phyloP scores from a whole-genome alignment of 2,329 filamentous ascomycete genomes.

The Arthrobotrys pseudoclavata region DNA sequence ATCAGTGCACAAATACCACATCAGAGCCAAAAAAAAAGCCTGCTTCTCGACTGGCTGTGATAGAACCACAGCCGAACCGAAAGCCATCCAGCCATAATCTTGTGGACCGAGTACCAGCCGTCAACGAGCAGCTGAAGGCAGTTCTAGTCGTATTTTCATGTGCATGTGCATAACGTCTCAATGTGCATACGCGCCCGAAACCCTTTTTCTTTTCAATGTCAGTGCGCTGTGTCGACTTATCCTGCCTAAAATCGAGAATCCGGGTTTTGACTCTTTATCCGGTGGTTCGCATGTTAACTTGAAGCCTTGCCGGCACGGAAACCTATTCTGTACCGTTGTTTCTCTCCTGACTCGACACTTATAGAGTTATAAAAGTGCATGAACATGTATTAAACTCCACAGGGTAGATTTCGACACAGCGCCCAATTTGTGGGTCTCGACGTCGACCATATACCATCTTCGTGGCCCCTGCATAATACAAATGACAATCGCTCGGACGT shows the following conservation, averaged over 20 bases:
- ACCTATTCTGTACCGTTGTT: conserved; percentile 15
- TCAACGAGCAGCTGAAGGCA: background rate
- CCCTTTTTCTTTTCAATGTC: conserved; percentile 35
- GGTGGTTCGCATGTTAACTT: conserved; percentile 3
- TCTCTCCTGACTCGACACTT: conserved; percentile 32
- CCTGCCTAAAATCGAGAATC: conserved; percentile 23
- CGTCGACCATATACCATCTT: conserved; percentile 17
- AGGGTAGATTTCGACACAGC: background rate
- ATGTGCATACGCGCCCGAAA: conserved; percentile 32
- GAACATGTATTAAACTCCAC: conserved; percentile 13
- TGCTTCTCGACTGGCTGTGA: background rate
- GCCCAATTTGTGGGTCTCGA: conserved; percentile 10
- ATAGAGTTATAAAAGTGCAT: conserved; percentile 34
- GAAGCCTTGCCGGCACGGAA: background rate
- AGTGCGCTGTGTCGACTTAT: conserved; percentile 39
- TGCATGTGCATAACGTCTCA: conserved; percentile 13
- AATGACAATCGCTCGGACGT: conserved; percentile 31
- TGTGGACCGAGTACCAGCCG: background rate
- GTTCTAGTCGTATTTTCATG: background rate
- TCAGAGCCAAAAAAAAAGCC: background rate
- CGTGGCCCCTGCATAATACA: conserved; percentile 23
- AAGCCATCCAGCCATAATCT: conserved; percentile 6
- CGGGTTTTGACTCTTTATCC: conserved; percentile 26
- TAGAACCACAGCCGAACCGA: conserved; percentile 26
- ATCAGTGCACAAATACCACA: conserved; percentile 43